Evolutionary conservation across 2,329 filamentous ascomycete species (phyloP).

Genomic region (Pseudogymnoascus sp.): DNA sequence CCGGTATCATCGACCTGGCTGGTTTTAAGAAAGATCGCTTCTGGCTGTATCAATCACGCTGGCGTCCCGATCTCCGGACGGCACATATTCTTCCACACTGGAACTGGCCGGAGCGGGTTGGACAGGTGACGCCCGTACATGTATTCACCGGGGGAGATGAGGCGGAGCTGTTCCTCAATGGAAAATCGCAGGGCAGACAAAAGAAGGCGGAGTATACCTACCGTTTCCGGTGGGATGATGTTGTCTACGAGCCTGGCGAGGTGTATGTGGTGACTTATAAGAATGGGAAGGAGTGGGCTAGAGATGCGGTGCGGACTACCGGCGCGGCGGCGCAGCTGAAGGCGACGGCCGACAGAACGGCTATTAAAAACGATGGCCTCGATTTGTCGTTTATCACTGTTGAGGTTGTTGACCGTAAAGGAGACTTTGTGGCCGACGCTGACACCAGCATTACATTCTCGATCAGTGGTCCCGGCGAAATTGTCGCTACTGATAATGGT

Average conservation of each 20-base stretch:
- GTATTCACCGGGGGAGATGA: constrained; percentile 44
- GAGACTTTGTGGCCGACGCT: constrained; percentile 37
- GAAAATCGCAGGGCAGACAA: constrained; percentile 35
- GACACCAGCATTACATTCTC: constrained; percentile 36
- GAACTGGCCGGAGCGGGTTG: constrained; percentile 44
- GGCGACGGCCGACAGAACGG: constrained; percentile 33
- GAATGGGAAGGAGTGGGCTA: constrained; percentile 34
- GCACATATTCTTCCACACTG: constrained; percentile 49
- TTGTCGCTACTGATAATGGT: constrained; percentile 45
- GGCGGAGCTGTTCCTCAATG: constrained; percentile 47
- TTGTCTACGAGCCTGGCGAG: constrained; percentile 40
- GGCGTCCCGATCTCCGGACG: constrained; percentile 39
- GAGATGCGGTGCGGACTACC: constrained; percentile 33
- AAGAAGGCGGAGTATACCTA: constrained; percentile 32
- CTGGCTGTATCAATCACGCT: constrained; percentile 46
- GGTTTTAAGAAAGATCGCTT: constrained; percentile 37
- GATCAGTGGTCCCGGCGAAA: constrained; percentile 34
- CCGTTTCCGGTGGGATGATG: constrained; percentile 45
- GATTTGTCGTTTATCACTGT: constrained; percentile 41
- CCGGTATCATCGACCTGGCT: constrained; percentile 42
- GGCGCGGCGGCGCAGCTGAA: constrained; percentile 33
- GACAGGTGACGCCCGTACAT: constrained; percentile 43
- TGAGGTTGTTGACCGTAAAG: constrained; percentile 36
- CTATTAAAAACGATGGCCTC: constrained; percentile 33
- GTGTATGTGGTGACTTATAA: constrained; percentile 31